Base-by-base conservation (phyloP, 2,329 filamentous ascomycete species). In the Epichloe festucae region DNA sequence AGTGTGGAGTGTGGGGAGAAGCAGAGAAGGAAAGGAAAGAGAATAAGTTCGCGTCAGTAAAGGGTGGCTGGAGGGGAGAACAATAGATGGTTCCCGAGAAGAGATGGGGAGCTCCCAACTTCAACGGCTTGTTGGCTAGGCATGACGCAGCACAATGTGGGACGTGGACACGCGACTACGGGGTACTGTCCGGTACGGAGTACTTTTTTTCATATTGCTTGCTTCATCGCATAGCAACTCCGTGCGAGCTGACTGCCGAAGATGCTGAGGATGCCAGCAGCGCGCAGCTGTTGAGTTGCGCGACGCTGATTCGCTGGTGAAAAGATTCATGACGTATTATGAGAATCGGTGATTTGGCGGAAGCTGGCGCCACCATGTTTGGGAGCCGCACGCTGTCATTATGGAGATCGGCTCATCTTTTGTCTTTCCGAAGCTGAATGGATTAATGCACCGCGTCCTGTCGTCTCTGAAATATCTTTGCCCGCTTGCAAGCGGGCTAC, bases 281-380 rank as follows among this genome's bases (percentile, higher is more conserved):
- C 34, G 45, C 35, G 34, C 45, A 49, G 45, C 46, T 49, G 46
- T 21, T 23, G 31, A 12, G 7, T 6, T 21, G 27, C 2, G 39
- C 5, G 35, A 23, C 38, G 43, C 38, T 54, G 50, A 54, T 54
- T 54, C 50, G 53, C 27, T 36, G 39, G n/a, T 36, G 7, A 14
- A 14, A 23, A n/a, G 39, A 21, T 36, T 44, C 41, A 53, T 55
- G 52, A 55, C 54, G 54, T 55, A 55, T 36, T 55, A 55, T 36
- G 52, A 36, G 51, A 40, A 23, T 42, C 39, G 43, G 41, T 38
- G 46, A 34, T 21, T 6, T 10, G 21, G 40, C 14, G 51, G 17
- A 14, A 42, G 34, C 34, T 23, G 27, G 27, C 27, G 27, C 27
- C 27, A 31, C 27, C 27, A 31, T 31, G 27, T 31, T 31, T 31